A percentile compares a stretch with the other conserved stretches of the same genome.
phyloP scores from a whole-genome alignment of 1,139 yeast species.

The Hansenula sp. region DNA sequence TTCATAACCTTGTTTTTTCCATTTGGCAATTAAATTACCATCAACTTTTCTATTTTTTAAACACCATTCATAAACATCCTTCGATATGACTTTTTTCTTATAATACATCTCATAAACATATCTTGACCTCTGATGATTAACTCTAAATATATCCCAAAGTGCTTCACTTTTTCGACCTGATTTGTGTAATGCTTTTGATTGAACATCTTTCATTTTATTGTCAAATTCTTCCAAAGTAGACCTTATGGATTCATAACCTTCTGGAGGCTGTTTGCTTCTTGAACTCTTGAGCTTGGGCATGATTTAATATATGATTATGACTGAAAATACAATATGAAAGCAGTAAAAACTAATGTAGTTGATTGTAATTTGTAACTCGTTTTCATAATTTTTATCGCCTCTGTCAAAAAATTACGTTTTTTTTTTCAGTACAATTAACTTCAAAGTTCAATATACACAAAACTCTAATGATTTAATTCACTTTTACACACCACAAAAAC shows the following conservation, averaged over 20 bases:
- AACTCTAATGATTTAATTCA: no score
- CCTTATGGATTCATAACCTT: constrained; percentile 70
- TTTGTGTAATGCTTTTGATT: constrained; percentile 27
- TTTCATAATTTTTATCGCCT: no score
- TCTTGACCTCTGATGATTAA: constrained; percentile 72
- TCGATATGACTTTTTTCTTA: constrained; percentile 61
- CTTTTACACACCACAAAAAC: no score
- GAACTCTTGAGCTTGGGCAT: constrained; percentile 28
- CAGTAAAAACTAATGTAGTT: no score
- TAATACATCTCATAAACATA: constrained; percentile 74
- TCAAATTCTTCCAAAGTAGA: constrained; percentile 65
- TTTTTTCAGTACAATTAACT: no score
- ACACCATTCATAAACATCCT: constrained; percentile 74
- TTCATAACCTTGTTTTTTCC: constrained; percentile 91
- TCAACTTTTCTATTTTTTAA: constrained; percentile 66
- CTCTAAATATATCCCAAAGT: constrained; percentile 68
- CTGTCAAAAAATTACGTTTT: neutral
- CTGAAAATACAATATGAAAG: neutral
- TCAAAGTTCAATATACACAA: no score
- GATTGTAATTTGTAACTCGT: no score
- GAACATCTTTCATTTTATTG: constrained; percentile 56
- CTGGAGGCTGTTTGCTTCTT: constrained; percentile 56
- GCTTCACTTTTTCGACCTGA: constrained; percentile 45
- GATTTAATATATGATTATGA: constrained; percentile 5
- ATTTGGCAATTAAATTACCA: constrained; percentile 72